Evolutionary conservation across 179 eudicot genomes (phyloP).

Genomic region (Silene noctiflora): DNA sequence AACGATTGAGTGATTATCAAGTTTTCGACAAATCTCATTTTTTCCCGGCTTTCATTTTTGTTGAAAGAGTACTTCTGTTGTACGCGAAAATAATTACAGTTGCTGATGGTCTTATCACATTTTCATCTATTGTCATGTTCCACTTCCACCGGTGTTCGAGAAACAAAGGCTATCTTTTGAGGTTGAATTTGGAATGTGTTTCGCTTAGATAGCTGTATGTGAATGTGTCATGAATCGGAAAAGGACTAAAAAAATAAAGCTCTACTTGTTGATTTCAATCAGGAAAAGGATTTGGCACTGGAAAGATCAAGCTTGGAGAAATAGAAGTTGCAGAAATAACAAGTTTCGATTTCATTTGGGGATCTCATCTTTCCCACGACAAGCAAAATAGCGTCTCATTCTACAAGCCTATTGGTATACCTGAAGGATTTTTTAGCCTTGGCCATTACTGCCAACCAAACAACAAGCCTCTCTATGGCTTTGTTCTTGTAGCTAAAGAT

Average conservation of each 20-base stretch:
- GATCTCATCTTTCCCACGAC: constrained; percentile 44
- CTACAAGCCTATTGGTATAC: constrained; percentile 62
- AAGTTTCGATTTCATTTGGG: constrained; percentile 66
- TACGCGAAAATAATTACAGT: no score
- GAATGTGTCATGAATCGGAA: background rate
- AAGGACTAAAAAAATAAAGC: background rate
- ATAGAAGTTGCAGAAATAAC: constrained; percentile 64
- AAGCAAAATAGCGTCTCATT: constrained; percentile 49
- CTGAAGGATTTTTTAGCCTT: constrained; percentile 65
- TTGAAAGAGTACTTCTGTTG: no score
- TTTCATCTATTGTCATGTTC: no score
- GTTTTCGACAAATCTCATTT: no score
- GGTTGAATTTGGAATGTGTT: no score
- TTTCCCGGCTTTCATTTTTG: no score
- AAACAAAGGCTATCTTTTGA: no score
- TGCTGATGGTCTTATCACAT: no score
- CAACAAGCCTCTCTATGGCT: constrained; percentile 48
- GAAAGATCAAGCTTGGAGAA: constrained; percentile 67
- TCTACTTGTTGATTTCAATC: constrained; percentile 13
- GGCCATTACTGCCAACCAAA: constrained; percentile 75
- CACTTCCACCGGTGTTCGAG: no score
- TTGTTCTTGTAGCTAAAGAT: constrained; percentile 65
- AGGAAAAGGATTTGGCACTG: constrained; percentile 74
- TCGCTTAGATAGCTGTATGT: background rate
- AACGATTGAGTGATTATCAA: no score